Base-by-base conservation (phyloP, 2,329 filamentous ascomycete species). In the Monosporascus sp. region DNA sequence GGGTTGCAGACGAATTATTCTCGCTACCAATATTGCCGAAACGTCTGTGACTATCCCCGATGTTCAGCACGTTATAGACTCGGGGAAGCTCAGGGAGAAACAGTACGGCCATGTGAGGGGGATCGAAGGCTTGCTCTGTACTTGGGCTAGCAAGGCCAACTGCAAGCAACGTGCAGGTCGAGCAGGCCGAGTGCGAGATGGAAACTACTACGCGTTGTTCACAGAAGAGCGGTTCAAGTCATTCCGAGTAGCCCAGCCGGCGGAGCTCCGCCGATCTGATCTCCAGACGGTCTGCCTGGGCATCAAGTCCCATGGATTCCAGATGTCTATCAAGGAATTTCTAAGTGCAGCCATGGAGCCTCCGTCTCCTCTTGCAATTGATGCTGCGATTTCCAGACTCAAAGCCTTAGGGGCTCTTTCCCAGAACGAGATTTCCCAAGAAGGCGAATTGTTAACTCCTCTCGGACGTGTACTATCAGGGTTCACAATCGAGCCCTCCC, bases 31-130 rank as follows among this genome's bases (percentile, higher is more conserved):
- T 51, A 75, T 80, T 52, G 75, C 75, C 6, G 77, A 80, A 58
- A 77, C 75, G 0, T 77, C 73, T 3, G 64, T 80, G 41, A 80
- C 77, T 6, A 72, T 80, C n/a, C 71, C 75, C 8, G 77, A 79
- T 54, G 75, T 80, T 20, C 70, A 70, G 51, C 74, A 72, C 58
- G 75, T 81, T 2, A 65, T 81, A 37, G 78, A 81, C 55, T 65
- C 68, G 17, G 78, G 78, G 20, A 68, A 68, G 45, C 52, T 62
- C 35, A 59, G 64, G 17, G 64, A 69, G 56, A 66, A 60, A 31
- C 48, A 76, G 37, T 77, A 75, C 56, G 69, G 76, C 52, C 69
- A 72, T 39, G 52, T 58, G 5, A 63, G 63, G 5, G 67, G 70
- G 7, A 71, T 74, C 39, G 68, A 66, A 7, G 63, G 67, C 43